phyloP scores from a whole-genome alignment of 2,329 filamentous ascomycete species.

The Sporothrix brunneoviolacea region DNA sequence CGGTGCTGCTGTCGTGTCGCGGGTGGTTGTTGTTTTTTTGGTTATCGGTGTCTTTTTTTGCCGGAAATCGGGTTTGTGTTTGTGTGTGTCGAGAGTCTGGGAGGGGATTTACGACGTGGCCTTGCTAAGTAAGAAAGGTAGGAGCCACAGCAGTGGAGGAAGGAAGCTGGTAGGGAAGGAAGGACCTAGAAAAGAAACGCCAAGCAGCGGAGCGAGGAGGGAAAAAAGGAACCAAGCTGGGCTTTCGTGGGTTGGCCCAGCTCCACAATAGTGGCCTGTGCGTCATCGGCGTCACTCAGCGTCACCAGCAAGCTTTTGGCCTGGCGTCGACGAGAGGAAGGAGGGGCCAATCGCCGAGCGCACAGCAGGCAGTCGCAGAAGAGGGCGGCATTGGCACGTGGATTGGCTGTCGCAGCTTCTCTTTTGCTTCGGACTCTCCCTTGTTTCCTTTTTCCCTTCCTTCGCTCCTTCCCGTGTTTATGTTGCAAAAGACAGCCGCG shows the following conservation, averaged over 20 bases:
- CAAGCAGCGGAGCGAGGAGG: neutral
- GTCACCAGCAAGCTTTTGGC: neutral
- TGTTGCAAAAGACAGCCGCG: neutral
- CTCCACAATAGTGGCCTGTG: constrained; percentile 10
- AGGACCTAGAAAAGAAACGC: neutral
- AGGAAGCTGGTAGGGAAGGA: neutral
- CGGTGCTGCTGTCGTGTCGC: neutral
- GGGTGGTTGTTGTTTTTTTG: too few species aligned
- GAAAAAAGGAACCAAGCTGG: too few species aligned
- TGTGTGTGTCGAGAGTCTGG: neutral
- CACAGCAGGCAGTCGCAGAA: neutral
- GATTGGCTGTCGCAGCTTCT: neutral
- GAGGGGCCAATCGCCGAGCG: too few species aligned
- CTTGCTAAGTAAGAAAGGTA: too few species aligned
- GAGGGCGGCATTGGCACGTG: neutral
- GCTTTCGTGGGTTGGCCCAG: neutral
- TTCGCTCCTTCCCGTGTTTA: too few species aligned
- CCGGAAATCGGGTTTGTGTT: neutral
- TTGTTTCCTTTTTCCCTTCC: too few species aligned
- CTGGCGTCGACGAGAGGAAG: too few species aligned
- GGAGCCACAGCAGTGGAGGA: neutral
- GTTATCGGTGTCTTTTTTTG: neutral
- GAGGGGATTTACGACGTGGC: constrained; percentile 12
- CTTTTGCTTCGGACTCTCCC: neutral
- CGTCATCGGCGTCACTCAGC: constrained; percentile 12